Base-by-base conservation (phyloP, 257 asterid genomes). In the Solanum lycopersicoides region DNA sequence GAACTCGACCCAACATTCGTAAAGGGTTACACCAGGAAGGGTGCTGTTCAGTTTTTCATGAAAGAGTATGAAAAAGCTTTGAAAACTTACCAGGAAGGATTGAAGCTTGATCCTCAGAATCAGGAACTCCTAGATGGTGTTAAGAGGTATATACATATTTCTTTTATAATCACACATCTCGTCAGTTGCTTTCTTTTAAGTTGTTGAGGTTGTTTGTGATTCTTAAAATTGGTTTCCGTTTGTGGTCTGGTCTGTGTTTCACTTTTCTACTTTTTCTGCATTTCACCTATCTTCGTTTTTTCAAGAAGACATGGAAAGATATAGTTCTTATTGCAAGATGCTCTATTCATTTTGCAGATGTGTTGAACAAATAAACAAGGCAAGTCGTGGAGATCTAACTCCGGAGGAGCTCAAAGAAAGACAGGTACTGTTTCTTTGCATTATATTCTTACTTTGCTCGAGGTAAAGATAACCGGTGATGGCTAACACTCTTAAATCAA, bases 341-440 rank as follows among this genome's bases (percentile, higher is more conserved):
- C 34, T 3, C 4, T 80, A 11, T 47, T 32, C 12, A 11, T 82
- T 82, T 82, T 87, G 88, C 97, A 97, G 99, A 86, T 95, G 99
- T 75, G 93, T 95, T 2, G 94, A 91, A 86, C 98, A 97, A 89
- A 93, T 95, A 80, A 97, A 94, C 91, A 97, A 95, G 93, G 98
- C 96, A 56, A 88, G 95, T 87, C 98, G 98, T 10, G 99, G 99
- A 50, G 99, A 97, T 90, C 88, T 97, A 66, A 95, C 88, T 83
- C 98, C 99, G 0, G 98, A 97, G 66, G 99, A 97, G 88, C 87
- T 97, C 93, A 95, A 97, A 92, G 99, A 97, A 91, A 93, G 98
- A 95, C 98, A 97, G 98, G 99, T 96, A 37, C 32, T 2, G 16
- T 86, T 88, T 42, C 16, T 47, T 82, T 56, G 56, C 12, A 5